Evolutionary conservation across 2,329 filamentous ascomycete species (phyloP).

Genomic region (Arthroderma sp.): DNA sequence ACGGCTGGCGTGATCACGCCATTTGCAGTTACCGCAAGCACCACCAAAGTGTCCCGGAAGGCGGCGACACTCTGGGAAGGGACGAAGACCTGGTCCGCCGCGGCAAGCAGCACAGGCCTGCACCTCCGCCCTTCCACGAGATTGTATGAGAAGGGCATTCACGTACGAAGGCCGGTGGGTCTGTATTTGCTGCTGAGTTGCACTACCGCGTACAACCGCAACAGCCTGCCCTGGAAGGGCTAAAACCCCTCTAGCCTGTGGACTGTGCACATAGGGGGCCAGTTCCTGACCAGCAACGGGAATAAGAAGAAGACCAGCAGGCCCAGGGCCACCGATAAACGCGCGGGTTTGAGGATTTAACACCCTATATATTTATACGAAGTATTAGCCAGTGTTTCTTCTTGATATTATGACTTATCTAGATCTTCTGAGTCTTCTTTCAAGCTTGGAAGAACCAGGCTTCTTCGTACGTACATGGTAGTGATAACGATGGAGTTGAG

Average conservation of each 20-base stretch:
- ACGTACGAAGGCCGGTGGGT: slow-evolving; percentile 3
- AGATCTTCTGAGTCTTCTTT: too few species aligned
- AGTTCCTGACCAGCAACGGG: slow-evolving; percentile 2
- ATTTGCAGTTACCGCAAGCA: slow-evolving; percentile 6
- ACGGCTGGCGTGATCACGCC: slow-evolving; percentile 1
- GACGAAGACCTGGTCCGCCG: neutral
- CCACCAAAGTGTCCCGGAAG: slow-evolving; percentile 3
- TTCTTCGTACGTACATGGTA: too few species aligned
- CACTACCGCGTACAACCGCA: neutral
- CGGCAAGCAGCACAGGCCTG: slow-evolving; percentile 1
- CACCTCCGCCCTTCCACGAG: neutral
- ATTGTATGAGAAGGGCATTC: slow-evolving; percentile 1
- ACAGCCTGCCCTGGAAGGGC: slow-evolving; percentile 2
- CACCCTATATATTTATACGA: too few species aligned
- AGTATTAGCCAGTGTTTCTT: too few species aligned
- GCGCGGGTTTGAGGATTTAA: too few species aligned
- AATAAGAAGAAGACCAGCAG: too few species aligned
- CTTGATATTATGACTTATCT: too few species aligned
- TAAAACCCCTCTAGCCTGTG: slow-evolving; percentile 1
- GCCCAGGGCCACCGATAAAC: too few species aligned
- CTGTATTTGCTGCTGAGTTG: neutral
- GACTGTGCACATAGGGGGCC: neutral
- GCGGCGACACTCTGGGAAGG: slow-evolving; percentile 3
- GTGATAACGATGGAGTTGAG: too few species aligned
- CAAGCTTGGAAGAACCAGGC: too few species aligned